Conservation (phyloP, 1,284 basidiomycete species). For the Chalciporus sp. region DNA sequence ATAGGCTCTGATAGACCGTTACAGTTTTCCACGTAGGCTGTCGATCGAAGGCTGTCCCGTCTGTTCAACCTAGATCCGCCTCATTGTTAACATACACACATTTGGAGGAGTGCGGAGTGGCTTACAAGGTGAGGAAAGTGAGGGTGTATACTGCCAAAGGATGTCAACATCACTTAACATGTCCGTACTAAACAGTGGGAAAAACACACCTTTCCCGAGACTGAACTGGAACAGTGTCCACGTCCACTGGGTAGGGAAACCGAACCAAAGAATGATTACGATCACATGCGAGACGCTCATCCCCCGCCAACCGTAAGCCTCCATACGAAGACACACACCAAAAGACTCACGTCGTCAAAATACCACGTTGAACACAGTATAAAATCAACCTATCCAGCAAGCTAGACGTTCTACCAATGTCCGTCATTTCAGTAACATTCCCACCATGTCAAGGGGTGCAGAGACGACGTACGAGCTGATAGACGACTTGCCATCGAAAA, state of each 20-base stretch:
- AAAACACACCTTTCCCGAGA: conserved; percentile 16
- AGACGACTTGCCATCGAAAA: conserved; percentile 5
- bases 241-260: conserved; percentile 1
- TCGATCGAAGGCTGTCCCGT: conserved; percentile 8
- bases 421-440: no score
- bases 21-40: background rate
- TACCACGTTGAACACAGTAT: conserved; percentile 17
- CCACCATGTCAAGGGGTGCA: background rate
- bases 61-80: conserved; percentile 15
- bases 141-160: conserved; percentile 15
- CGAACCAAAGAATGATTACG: conserved; percentile 13
- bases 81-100: no score
- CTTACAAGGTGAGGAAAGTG: conserved; percentile 19
- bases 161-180: background rate
- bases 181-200: no score
- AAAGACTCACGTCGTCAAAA: conserved; percentile 19
- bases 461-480: conserved; percentile 8
- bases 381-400: conserved; percentile 14
- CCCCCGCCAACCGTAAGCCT: no score
- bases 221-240: conserved; percentile 21
- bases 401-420: conserved; percentile 6
- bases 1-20: background rate
- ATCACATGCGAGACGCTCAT: conserved; percentile 15
- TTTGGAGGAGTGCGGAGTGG: no score
- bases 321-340: no score